These are phyloP conservation scores for Flaveria robusta DNA, from an alignment of 129 eudicot genomes.

Conservation along the genomic window DNA sequence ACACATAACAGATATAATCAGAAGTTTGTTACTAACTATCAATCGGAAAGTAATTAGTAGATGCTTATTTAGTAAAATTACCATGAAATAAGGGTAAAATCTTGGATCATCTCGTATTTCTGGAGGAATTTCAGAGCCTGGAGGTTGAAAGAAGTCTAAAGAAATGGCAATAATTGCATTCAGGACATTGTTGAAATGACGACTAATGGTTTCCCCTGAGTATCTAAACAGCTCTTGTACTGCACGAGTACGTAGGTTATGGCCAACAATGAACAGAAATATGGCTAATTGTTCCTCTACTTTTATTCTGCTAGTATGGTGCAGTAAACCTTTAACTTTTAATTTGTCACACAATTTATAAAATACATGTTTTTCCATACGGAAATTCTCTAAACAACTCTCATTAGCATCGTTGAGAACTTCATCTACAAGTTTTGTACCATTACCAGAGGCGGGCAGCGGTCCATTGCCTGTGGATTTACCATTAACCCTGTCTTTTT, in stretches of 20 bases:
- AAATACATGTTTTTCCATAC: conserved; percentile 61
- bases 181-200: conserved; percentile 66
- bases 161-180: conserved; percentile 59
- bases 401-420: conserved; percentile 51
- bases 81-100: conserved; percentile 66
- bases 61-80: conserved; percentile 13
- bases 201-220: conserved; percentile 72
- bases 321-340: conserved; percentile 55
- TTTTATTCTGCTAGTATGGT: conserved; percentile 60
- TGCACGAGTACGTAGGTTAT: conserved; percentile 59
- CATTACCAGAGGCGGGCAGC: conserved; percentile 30
- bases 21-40: background rate
- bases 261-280: conserved; percentile 64
- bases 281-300: conserved; percentile 67
- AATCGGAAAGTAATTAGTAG: background rate
- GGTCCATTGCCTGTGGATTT: conserved; percentile 29
- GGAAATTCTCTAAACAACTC: conserved; percentile 55
- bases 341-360: conserved; percentile 54
- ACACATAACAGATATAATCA: conserved; percentile 8
- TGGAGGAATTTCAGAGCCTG: conserved; percentile 54
- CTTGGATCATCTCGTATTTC: conserved; percentile 62
- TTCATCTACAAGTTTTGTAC: conserved; percentile 51
- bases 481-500: conserved; percentile 35
- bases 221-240: conserved; percentile 61
- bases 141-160: conserved; percentile 58